Conservation (phyloP, 257 asterid genomes). For the Solanum megistacrolobum region DNA sequence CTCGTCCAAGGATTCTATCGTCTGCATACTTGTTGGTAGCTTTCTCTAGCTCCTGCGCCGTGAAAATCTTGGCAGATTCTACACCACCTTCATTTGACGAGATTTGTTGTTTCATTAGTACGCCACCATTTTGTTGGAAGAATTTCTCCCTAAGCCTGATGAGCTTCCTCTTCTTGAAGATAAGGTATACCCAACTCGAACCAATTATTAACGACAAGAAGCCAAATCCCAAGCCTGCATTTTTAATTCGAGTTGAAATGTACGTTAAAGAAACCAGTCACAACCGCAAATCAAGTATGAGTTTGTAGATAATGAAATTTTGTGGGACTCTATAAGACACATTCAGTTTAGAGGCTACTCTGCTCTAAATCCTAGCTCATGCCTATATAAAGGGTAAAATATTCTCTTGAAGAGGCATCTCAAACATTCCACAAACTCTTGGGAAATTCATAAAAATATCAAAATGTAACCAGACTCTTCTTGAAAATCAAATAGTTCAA, state of each 20-base stretch:
- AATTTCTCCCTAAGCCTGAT: constrained; percentile 8
- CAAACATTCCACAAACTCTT: background rate
- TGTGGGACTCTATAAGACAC: no score
- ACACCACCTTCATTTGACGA: constrained; percentile 31
- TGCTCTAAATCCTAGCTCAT: no score
- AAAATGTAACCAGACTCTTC: background rate
- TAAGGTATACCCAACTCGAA: constrained; percentile 39
- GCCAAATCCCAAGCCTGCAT: constrained; percentile 57
- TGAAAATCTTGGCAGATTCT: constrained; percentile 17
- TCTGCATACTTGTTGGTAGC: background rate
- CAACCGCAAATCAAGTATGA: background rate
- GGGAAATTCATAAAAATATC: background rate
- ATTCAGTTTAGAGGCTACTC: no score
- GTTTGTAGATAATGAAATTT: no score
- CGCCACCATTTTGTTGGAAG: constrained; percentile 51
- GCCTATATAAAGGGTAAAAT: background rate
- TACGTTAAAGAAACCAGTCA: background rate
- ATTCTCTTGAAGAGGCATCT: background rate
- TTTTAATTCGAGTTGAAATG: background rate
- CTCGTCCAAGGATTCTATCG: background rate
- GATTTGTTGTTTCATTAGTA: constrained; percentile 43
- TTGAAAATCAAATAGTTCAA: background rate
- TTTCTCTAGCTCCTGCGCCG: background rate
- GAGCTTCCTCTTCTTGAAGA: constrained; percentile 34
- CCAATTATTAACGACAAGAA: constrained; percentile 34